phyloP scores from a whole-genome alignment of 352 stramenopile genomes.

The Lagenidium sp. region DNA sequence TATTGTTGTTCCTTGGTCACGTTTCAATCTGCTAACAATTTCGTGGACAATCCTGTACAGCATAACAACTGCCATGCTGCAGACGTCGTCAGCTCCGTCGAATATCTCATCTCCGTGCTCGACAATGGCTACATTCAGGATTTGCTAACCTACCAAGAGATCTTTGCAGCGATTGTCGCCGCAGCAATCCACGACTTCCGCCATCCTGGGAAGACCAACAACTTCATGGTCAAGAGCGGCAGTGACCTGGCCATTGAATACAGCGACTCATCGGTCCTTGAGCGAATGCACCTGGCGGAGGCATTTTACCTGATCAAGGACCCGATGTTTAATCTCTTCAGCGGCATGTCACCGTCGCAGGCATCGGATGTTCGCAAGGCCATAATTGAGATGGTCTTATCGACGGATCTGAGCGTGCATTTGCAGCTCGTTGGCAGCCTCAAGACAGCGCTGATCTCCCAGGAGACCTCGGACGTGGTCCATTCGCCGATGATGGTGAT shows the following conservation, averaged over 20 bases:
- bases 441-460: constrained; percentile 74
- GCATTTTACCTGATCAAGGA: constrained; percentile 69
- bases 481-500: constrained; percentile 79
- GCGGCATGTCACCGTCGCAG: constrained; percentile 36
- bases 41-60: constrained; percentile 21
- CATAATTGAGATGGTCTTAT: constrained; percentile 83
- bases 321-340: constrained; percentile 69
- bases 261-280: constrained; percentile 73
- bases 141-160: constrained; percentile 69
- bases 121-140: constrained; percentile 77
- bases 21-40: background rate
- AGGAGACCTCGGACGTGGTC: constrained; percentile 59
- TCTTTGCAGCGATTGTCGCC: constrained; percentile 71
- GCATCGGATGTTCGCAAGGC: constrained; percentile 67
- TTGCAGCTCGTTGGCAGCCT: constrained; percentile 69
- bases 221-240: constrained; percentile 73
- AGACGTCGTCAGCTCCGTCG: constrained; percentile 73
- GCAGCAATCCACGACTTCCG: constrained; percentile 81
- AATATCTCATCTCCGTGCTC: constrained; percentile 75
- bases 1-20: constrained; percentile 4
- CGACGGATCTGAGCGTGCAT: constrained; percentile 76
- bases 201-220: constrained; percentile 80
- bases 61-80: constrained; percentile 77
- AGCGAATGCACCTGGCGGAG: constrained; percentile 81
- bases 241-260: constrained; percentile 74